Evolutionary conservation across 2,329 filamentous ascomycete species (phyloP), one percentile per base, ranked within the genome.

Genomic region (Sclerotinia borealis): DNA sequence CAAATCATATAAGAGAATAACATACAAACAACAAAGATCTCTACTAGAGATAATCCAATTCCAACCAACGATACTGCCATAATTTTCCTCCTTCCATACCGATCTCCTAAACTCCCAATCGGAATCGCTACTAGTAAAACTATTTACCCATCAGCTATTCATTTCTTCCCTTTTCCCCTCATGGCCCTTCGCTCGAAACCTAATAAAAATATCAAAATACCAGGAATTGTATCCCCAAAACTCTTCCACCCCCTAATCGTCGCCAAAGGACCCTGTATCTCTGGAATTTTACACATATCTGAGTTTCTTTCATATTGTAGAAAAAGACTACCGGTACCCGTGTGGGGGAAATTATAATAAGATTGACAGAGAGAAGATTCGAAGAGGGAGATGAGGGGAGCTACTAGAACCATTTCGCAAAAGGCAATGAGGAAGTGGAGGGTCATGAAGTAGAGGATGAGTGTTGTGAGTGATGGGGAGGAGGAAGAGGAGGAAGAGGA

Each of bases 341-440:
- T 64, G 1, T 37, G 51, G 0, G 70, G 70, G 62, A 72, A 71
- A 17, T 64, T 54, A 62, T 72, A 73, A 61, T 70, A 67, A 1
- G 50, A 62, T 9, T 68, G 55, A 65, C 72, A 74, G 3, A 73
- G 37, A 0, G 71, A 72, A 29, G 69, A 67, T 63, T 74, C 72
- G 49, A 71, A 73, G 4, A 74, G 66, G 36, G 66, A 70, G 15
- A 73, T 68, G 11, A 72, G 47, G 19, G 72, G 72, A 19, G 70
- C 72, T 50, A 74, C 68, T 1, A 73, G 51, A 0, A 74, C 67
- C 19, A 72, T 72, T 56, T 73, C 71, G 48, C 67, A 66, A 41
- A 74, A 72, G 9, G 68, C 70, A 43, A 74, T 64, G 19, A 72
- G 61, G 49, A 73, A 74, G 64, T 73, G 71, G n/a, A 74, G 66